Base-by-base conservation (phyloP, 495 filamentous ascomycete genomes). In the Sporormia fimetaria region DNA sequence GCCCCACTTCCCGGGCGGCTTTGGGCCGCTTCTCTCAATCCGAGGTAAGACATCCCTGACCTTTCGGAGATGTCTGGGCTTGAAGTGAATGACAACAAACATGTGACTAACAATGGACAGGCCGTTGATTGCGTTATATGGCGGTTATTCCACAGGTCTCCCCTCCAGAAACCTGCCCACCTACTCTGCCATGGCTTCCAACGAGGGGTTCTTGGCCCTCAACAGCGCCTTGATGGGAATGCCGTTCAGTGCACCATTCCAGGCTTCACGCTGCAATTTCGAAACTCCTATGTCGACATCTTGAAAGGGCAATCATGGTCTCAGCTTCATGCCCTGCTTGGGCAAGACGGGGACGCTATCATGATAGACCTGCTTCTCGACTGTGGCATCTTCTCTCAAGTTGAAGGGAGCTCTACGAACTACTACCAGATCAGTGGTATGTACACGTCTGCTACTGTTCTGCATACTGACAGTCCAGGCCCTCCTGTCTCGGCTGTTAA, bases 71-170 rank as follows among this genome's bases (percentile, higher is more conserved):
- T 32, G 6, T 6, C 33, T 21, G 28, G 6, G 26, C 60, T 64
- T 34, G 61, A 18, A 18, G 15, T 23, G 3, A 23, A 14, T 30
- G 4, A 22, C 42, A 25, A 15, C 27, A 37, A 12, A 23, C 3
- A 3, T 21, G 27, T 11, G 37, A 21, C 40, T 44, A 42, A 44
- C 8, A 21, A 25, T 11, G 15, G 11, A 17, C 26, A 96, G 83
- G 70, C 93, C 47, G 72, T 95, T 35, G 82, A 94, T 60, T 92
- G 84, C 55, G 78, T 77, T 8, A 76, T 95, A 21, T 80, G 73
- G 64, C 64, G 70, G 2, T 61, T 94, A 2, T 93, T 94, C 61
- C 74, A 71, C 34, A 61, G 55, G 31, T 59, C 59, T 24, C 34
- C 62, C 1, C 59, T 57, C 25, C 58, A 64, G n/a, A 73, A 67